Conservation (phyloP, 176 grass and related monocot species). For the Pharus latifolius region DNA sequence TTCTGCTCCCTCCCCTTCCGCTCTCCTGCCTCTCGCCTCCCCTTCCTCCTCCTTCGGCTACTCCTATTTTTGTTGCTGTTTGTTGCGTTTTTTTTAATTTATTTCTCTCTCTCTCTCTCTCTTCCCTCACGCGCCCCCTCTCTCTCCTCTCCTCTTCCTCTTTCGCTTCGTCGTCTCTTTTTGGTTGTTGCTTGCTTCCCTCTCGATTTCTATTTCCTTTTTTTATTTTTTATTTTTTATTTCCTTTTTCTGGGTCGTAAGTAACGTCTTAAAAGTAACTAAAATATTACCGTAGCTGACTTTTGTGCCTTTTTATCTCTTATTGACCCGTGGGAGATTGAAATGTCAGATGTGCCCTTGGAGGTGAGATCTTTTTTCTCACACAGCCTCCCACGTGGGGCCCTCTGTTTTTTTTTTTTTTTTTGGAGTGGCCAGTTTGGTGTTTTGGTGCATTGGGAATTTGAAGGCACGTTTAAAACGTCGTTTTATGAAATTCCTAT, state of each 20-base stretch:
- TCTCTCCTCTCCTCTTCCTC: not conserved
- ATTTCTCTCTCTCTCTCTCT: constrained; percentile 4
- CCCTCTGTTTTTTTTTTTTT: not conserved
- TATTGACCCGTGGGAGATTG: constrained; percentile 11
- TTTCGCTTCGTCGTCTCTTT: not conserved
- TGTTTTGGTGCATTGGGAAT: not conserved
- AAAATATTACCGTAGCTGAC: constrained; percentile 11
- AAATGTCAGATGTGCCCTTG: no score
- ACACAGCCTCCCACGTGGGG: not conserved
- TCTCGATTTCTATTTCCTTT: not conserved
- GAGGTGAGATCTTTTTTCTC: not conserved
- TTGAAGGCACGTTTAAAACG: no score
- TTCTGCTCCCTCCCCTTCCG: not conserved
- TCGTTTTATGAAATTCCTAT: not conserved
- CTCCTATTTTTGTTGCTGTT: constrained; percentile 43
- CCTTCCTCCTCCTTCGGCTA: constrained; percentile 23
- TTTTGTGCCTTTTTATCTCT: constrained; percentile 7
- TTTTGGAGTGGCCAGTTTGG: not conserved
- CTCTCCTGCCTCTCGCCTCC: constrained; percentile 1
- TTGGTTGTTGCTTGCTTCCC: constrained; percentile 13
- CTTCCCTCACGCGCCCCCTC: constrained; percentile 17
- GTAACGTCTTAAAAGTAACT: constrained; percentile 7
- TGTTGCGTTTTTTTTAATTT: constrained; percentile 25
- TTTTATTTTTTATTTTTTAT: not conserved
- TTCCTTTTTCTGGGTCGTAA: not conserved